These are phyloP conservation scores for Elsinoe australis DNA, from an alignment of 2,329 filamentous ascomycete genomes.

Conservation along the genomic window DNA sequence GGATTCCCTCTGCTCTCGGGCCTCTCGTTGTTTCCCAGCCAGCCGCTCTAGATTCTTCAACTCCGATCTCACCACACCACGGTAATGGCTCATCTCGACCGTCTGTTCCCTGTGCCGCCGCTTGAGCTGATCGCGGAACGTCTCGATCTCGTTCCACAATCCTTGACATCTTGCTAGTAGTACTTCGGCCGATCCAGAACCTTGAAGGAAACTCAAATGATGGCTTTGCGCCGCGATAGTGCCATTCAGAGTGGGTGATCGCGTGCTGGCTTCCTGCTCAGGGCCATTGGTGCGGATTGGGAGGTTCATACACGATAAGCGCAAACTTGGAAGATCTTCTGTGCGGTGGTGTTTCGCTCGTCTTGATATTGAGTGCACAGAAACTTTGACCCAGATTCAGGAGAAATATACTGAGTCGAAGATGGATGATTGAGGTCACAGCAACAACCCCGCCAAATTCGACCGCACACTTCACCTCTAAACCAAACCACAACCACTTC, in stretches of 20 bases:
- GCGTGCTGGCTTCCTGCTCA: not conserved
- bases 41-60: slow-evolving; percentile 28
- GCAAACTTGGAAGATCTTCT: not conserved
- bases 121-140: slow-evolving; percentile 32
- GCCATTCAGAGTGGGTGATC: not conserved
- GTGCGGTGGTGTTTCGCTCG: no score
- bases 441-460: not conserved
- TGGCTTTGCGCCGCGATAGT: not conserved
- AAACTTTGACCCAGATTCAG: no score
- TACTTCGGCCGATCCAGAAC: slow-evolving; percentile 20
- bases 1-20: slow-evolving; percentile 14
- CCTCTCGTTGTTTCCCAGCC: slow-evolving; percentile 23
- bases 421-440: no score
- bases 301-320: slow-evolving; percentile 10
- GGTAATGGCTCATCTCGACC: slow-evolving; percentile 31
- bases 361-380: no score
- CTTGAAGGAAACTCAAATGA: not conserved
- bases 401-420: no score
- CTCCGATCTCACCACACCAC: slow-evolving; percentile 31
- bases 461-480: not conserved
- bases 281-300: slow-evolving; percentile 15
- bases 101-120: slow-evolving; percentile 32
- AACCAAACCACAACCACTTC: not conserved
- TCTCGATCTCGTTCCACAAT: slow-evolving; percentile 36
- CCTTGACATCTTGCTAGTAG: slow-evolving; percentile 34